Conservation (phyloP, 345 rosid genomes). For the Rhodamnia argentea region DNA sequence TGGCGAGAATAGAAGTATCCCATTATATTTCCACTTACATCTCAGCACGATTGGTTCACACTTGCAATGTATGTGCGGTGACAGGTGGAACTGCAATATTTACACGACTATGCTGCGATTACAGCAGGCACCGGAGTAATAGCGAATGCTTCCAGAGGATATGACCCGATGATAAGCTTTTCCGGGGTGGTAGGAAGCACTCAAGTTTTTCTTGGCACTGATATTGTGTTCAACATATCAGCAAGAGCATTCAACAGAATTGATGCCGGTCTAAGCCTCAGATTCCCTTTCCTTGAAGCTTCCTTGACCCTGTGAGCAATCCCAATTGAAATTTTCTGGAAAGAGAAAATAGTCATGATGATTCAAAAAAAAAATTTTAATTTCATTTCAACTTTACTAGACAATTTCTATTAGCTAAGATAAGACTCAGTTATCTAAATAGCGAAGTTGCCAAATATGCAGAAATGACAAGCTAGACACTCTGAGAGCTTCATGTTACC, state of each 20-base stretch:
- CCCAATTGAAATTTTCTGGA: not conserved
- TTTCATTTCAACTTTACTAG: not conserved
- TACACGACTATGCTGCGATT: conserved; percentile 28
- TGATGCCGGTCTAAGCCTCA: conserved; percentile 35
- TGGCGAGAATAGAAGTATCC: not conserved
- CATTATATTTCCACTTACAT: not conserved
- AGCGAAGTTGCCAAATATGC: conserved; percentile 4
- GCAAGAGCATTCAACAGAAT: conserved; percentile 7
- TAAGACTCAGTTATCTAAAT: not conserved
- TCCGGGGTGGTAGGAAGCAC: conserved; percentile 31
- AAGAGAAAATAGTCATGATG: not conserved
- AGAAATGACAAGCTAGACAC: conserved; percentile 34
- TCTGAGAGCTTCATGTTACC: conserved; percentile 22
- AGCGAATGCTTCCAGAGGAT: conserved; percentile 7
- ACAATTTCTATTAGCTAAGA: not conserved
- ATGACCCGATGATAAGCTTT: conserved; percentile 23
- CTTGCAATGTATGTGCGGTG: not conserved
- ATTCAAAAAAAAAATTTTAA: not conserved
- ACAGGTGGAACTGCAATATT: conserved; percentile 35
- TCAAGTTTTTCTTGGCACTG: conserved; percentile 29
- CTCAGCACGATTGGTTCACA: not conserved
- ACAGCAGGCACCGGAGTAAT: conserved; percentile 26
- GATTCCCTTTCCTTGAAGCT: conserved; percentile 14
- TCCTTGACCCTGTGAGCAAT: conserved; percentile 41
- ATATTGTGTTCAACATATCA: conserved; percentile 17